Conservation (phyloP, 1,139 yeast species). For the Petasospora fabianii region DNA sequence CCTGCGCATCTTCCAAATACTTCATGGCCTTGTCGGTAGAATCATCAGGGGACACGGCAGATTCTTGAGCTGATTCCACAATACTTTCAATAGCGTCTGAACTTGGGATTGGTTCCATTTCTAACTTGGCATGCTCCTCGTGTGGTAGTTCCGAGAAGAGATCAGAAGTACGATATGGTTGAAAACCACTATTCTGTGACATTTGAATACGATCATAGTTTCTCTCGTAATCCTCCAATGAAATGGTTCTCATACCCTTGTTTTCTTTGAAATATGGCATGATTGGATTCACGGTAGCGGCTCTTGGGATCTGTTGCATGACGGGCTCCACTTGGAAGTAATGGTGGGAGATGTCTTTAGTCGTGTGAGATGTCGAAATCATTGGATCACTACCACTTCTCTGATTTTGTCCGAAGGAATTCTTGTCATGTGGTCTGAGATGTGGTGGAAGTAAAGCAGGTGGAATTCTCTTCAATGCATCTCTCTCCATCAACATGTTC, state of each 20-base stretch:
- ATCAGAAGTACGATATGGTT: neutral
- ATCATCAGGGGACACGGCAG: slow-evolving; percentile 7
- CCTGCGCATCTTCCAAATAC: slow-evolving; percentile 18
- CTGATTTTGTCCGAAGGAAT: slow-evolving; percentile 2
- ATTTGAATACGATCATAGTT: slow-evolving; percentile 10
- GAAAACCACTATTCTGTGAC: neutral
- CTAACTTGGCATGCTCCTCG: neutral
- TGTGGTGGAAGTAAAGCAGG: slow-evolving; percentile 27
- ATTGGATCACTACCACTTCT: slow-evolving; percentile 5
- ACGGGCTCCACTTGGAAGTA: slow-evolving; percentile 5
- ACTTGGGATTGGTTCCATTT: neutral
- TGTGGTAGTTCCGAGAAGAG: too few relatives aligned
- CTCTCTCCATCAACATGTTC: slow-evolving; percentile 21
- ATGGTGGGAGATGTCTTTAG: slow-evolving; percentile 6
- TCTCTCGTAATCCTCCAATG: slow-evolving; percentile 21
- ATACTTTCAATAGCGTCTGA: neutral
- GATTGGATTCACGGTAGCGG: slow-evolving; percentile 15
- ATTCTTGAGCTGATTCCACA: slow-evolving; percentile 3
- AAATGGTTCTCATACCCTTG: slow-evolving; percentile 20
- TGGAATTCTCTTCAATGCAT: slow-evolving; percentile 26
- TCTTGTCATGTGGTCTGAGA: slow-evolving; percentile 19
- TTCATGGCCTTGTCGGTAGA: slow-evolving; percentile 25
- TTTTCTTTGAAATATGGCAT: slow-evolving; percentile 13
- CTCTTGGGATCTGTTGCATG: slow-evolving; percentile 22
- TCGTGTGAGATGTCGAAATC: neutral